Evolutionary conservation across 2,329 filamentous ascomycete genomes (phyloP), one percentile per base, ranked within the genome.

Genomic region (Exophiala dermatitidis): DNA sequence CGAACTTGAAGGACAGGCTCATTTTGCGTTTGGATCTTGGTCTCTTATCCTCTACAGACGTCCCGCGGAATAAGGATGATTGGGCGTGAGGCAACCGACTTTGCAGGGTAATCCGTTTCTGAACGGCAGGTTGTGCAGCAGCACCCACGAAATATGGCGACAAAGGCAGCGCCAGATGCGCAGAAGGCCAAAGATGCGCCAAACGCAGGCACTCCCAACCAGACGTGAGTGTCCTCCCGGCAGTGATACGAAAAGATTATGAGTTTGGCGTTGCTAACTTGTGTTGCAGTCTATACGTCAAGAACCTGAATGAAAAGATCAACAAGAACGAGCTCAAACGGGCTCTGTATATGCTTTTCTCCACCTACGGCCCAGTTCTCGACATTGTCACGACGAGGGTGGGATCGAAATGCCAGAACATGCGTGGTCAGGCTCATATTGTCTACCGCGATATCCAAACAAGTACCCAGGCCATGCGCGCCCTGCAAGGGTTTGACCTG

Each of bases 401-500:
- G 10, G 58, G 61, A 32, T 77, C 96, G 63, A 94, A 90, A 74
- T 95, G 88, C 1, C 78, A 78, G 69, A 89, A 89, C 73, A 96
- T 97, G 90, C 85, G 93, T 46, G 93, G 93, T 2, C 93, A 98
- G 72, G 93, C 93, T 57, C 93, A 97, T 66, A 76, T 98, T 56
- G 86, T 93, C 9, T 97, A 90, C 69, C 82, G 88, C 54, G 91
- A 98, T 68, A 77, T 91, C 33, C 86, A 95, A 62, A 83, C 88
- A n/a, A 89, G 90, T 48, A 95, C 90, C 28, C 89, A 95, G 67
- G 93, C 93, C 1, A 88, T 98, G 88, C 79, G 91, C 60, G 83
- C 88, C 7, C 74, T 96, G 45, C 86, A 97, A 63, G 89, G 88
- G 1, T 88, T 89, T 65, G 81, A 86, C 2, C 90, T 98, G 61